Evolutionary conservation across 1,284 basidiomycete species (phyloP), one percentile per base, ranked within the genome.

Genomic region (Ceratobasidium sp.): DNA sequence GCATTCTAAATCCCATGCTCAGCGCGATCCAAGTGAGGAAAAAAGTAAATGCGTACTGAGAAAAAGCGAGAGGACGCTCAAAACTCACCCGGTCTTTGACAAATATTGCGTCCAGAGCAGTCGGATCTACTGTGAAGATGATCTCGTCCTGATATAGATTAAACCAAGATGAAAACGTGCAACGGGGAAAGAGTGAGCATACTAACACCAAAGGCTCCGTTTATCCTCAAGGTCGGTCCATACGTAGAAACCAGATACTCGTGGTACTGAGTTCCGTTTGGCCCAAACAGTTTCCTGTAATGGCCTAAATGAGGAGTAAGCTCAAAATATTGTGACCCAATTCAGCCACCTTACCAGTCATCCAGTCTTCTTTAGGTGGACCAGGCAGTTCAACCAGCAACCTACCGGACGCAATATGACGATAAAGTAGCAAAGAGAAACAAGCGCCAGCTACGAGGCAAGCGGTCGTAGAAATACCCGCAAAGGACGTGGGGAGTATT

Each of bases 151-250:
- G 45, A 23, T n/a, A n/a, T n/a, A 53, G 50, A 18, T 36, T 16
- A 26, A 28, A 28, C n/a, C 52, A 39, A 26, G 16, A 32, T 2
- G 21, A 55, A n/a, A 16, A 21, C 34, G 10, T 9, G 18, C 36
- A 21, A 41, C 30, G 64, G 58, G 28, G 3, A 9, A 21, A 32
- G 4, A 18, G 65, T n/a, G 30, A 16, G 12, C 21, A 9, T 4
- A 74, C 82, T 72, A 76, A 87, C 86, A 62, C 87, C 85, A 59
- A 87, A 85, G 73, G 87, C 81, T 9, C 85, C 85, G 65, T 84
- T 78, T 2, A 87, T 78, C 74, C 81, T 86, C 55, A 84, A 81
- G 50, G 83, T 81, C 0, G 85, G 82, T 3, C 85, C 87, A 75
- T 83, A 88, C 5, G 76, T 74, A 32, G 82, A 80, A 16, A 81